Evolutionary conservation across 2,329 filamentous ascomycete species (phyloP), one percentile per base, ranked within the genome.

Genomic region (Penicillium sp.): DNA sequence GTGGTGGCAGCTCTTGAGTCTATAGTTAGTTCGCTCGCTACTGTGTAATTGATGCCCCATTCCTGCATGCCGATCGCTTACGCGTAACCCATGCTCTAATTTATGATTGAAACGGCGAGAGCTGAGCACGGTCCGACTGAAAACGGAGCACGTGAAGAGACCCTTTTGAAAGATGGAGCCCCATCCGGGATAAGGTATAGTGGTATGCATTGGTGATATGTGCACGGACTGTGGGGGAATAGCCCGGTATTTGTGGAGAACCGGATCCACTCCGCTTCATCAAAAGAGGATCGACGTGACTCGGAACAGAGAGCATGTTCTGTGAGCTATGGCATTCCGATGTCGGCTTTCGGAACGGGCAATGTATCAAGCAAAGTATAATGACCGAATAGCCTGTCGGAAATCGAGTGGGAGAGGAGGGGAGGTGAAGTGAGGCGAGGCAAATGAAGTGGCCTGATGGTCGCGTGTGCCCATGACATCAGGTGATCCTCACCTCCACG

Each of bases 401-500:
- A 16, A 13, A 21, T 12, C 8, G 12, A 42, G 6, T 23, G 6
- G 15, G 23, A 42, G 39, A 13, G n/a, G 39, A 42, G 21, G 23
- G 21, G 29, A 38, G 16, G 6, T 26, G 13, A 42, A 21, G 23
- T 26, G 39, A 42, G 21, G 23, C 18, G 28, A 36, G n/a, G 18
- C 18, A 21, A 21, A 21, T 2, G 3, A 15, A 3, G 47, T 50
- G 47, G 47, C 16, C 47, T 45, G 47, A 50, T 50, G 31, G 23
- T 44, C 24, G 42, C 24, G 42, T 44, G 47, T 50, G 49, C 52
- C 45, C 49, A 49, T 52, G 29, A 43, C 36, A 51, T 55, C 52
- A 55, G 52, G 52, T 52, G 52, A 55, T 55, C 49, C 16, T 42
- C 29, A 45, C 53, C 47, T 38, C 42, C 29, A 47, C 23, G 50